phyloP scores from a whole-genome alignment of 441 rosid species.

The Theobroma grandiflorum region DNA sequence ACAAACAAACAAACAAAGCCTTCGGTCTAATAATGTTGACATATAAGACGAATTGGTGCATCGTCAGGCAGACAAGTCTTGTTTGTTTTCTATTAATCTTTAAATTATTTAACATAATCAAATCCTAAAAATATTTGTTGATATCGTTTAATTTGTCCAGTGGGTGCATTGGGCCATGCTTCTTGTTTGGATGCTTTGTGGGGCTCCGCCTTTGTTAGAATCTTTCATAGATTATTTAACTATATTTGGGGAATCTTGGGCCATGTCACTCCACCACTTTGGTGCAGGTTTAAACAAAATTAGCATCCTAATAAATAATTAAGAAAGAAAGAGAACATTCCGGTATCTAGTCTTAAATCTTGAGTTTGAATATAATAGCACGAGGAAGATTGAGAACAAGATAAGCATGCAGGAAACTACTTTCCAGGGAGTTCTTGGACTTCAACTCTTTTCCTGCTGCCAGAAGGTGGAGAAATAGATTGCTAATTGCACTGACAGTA shows the following conservation, averaged over 20 bases:
- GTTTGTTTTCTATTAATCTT: neutral
- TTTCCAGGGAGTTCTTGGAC: neutral
- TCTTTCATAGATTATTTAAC: neutral
- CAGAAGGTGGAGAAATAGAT: neutral
- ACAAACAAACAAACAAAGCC: neutral
- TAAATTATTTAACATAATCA: neutral
- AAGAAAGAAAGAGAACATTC: neutral
- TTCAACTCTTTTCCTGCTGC: too few species aligned
- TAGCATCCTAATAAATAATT: neutral
- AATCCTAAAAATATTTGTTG: neutral
- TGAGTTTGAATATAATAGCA: neutral
- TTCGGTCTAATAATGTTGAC: neutral
- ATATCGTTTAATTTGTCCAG: neutral
- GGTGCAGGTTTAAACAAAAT: neutral
- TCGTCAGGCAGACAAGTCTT: neutral
- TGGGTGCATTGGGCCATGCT: constrained; percentile 2
- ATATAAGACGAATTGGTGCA: constrained; percentile 16
- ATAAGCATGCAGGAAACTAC: neutral
- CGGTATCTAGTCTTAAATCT: neutral
- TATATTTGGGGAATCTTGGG: neutral
- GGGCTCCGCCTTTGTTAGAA: neutral
- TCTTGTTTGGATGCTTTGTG: neutral
- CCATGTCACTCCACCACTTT: neutral
- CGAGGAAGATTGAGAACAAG: neutral
- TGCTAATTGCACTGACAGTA: neutral